Base-by-base conservation (phyloP, 208 protist species). In the Naegleria lovaniensis region DNA sequence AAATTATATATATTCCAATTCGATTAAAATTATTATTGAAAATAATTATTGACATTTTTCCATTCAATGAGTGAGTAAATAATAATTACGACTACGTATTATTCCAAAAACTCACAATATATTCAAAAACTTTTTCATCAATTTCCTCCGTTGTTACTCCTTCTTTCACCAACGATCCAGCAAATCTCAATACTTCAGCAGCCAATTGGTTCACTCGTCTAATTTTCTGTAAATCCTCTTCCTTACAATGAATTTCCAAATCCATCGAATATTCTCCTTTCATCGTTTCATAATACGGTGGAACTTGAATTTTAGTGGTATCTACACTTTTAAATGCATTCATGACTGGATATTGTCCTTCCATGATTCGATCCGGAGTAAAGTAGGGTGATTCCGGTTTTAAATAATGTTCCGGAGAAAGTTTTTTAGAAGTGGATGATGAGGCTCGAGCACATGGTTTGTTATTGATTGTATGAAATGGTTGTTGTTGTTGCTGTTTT, bases 141-240 rank as follows among this genome's bases (percentile, higher is more conserved):
- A 99, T 96, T 92, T 99, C 98, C 90, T 99, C 99, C 0, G 97
- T 99, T 22, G 98, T 99, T 33, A 99, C 92, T 55, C 98, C 98
- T 11, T 96, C 94, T 58, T 93, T 93, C 38, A 98, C 95, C 5
- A 96, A 94, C 0, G 92, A 93, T 85, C 94, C 97, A 48, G 97
- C 98, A 59, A 98, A 96, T 92, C 99, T 97, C 9, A 99, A 94
- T 89, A 99, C 97, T 92, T 99, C 96, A 15, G 96, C 95, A 5
- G 94, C 97, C 5, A 98, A 92, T 39, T 93, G 92, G 90, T 15
- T 67, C 19, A 67, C 55, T 67, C 55, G 4, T 29, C 55, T 67
- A 67, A 67, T 67, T 29, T 29, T 67, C 3, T 67, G 11, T 29
- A 67, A 15, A 67, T 67, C 55, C 22, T 67, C 19, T 67, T 67